Evolutionary conservation across 192 early-diverging fungal species (phyloP), one percentile per base, ranked within the genome.

Genomic region (Coemansia biformis): DNA sequence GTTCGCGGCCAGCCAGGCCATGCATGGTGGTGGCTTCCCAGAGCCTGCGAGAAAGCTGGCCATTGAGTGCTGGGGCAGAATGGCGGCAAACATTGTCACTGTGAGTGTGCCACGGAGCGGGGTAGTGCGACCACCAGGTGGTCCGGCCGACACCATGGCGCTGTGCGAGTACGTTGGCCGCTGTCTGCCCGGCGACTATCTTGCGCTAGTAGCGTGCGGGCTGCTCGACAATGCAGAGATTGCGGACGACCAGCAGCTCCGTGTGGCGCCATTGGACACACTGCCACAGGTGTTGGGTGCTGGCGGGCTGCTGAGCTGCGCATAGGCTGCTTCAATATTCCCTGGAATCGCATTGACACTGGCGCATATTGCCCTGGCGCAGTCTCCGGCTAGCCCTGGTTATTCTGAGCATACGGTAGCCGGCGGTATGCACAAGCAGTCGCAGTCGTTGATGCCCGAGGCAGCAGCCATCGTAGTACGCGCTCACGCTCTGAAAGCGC

Each of bases 161-260:
- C 21, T 70, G 15, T 15, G 31, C 4, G 31, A 34, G 15, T 70
- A 70, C 48, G 23, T 48, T 3, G 7, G 6, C 15, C n/a, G 21
- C 3, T 38, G 46, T 37, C n/a, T 57, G 22, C 66, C 66, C 8
- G 42, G 14, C 2, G 66, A 58, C 2, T 70, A 70, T n/a, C 2
- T 64, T 38, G 46, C 68, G 5, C 31, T 72, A 14, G 53, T 22
- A 3, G 53, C 56, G 8, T 64, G 61, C 32, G 61, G 36, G n/a
- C 28, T 72, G 36, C 38, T 72, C 5, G 61, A 72, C 30, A 72
- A 50, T 24, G 56, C 61, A 1, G 68, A 72, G 46, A 6, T 35
- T 12, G 41, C 61, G 1, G 57, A 43, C 10, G 49, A 59, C 18
- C 49, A 45, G 30, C 29, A 30, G 2, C 38, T 72, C 0, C 36